These are phyloP conservation scores for Nepenthes gracilis DNA, from an alignment of 148 eudicot species.

Conservation along the genomic window DNA sequence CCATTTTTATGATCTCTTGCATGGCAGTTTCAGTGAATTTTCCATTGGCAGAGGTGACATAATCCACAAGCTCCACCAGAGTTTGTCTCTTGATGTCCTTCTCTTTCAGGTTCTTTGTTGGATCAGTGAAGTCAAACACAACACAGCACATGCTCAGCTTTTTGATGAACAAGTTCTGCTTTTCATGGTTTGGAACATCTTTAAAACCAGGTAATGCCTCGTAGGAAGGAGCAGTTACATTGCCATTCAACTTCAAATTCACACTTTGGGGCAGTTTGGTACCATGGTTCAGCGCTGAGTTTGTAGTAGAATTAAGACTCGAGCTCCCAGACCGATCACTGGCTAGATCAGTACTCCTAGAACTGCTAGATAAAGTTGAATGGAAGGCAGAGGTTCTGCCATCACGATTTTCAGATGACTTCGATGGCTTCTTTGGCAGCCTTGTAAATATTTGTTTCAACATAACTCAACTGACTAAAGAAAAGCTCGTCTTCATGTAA, in stretches of 20 bases:
- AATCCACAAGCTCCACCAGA: conserved; percentile 5
- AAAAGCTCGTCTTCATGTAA: neutral
- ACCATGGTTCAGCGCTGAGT: neutral
- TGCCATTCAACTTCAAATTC: conserved; percentile 5
- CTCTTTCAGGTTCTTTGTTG: conserved; percentile 6
- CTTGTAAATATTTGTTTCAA: conserved; percentile 1
- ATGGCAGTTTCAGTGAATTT: conserved; percentile 5
- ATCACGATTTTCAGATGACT: conserved; percentile 8
- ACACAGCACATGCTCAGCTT: conserved; percentile 4
- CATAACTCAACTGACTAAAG: neutral
- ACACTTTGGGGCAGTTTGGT: neutral
- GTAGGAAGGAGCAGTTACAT: neutral
- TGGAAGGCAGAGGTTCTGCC: conserved; percentile 2
- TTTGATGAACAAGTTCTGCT: conserved; percentile 6
- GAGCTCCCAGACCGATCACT: conserved; percentile 2
- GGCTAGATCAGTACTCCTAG: neutral
- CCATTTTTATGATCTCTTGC: conserved; percentile 2
- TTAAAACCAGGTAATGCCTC: conserved; percentile 5
- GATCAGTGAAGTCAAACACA: conserved; percentile 8
- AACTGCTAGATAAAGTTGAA: neutral
- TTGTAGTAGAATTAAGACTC: neutral
- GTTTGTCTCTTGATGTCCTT: conserved; percentile 8
- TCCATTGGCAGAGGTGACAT: conserved; percentile 3
- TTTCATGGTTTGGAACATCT: conserved; percentile 4
- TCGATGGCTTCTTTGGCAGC: conserved; percentile 5